Base-by-base conservation (phyloP, 306 rosid species). In the Rosa persica region DNA sequence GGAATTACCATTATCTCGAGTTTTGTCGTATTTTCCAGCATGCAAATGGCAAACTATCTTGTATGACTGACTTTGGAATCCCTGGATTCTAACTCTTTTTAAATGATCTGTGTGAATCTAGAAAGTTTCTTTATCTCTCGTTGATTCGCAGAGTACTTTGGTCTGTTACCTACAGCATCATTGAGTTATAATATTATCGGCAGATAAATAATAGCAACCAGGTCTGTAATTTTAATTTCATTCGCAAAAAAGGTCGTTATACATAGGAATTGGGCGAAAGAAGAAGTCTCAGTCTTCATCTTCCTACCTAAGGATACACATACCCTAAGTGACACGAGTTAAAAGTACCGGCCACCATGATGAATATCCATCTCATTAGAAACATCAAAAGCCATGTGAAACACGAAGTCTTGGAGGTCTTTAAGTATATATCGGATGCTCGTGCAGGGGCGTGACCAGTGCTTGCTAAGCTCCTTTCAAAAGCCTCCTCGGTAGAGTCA, bases 381-480 rank as follows among this genome's bases (percentile, higher is more conserved):
- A 95, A 92, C 49, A 95, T 82, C 20, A 83, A 40, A 43, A 92
- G 89, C 97, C 98, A 92, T 0, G 98, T 91, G 81, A 92, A 84
- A 88, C 97, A 91, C 17, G 98, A 83, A 39, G 98, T 95, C 82
- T 86, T 86, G 75, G 97, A 91, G 81, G 89, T 87, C 87, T 85
- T 87, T 0, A 92, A 91, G 88, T 86, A 92, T 71, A 95, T 79
- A 44, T 86, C 78, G 0, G 83, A 74, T 2, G 98, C 93, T 46
- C 98, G 88, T 34, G 80, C 79, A 80, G 86, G 92, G n/a, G 83
- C 98, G n/a, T 89, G 93, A 9, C 90, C 89, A 1, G 97, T 95
- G 87, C 93, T 87, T 67, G 98, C 98, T 87, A 92, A 84, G 86
- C 98, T 92, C 66, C 88, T 89, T 76, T 92, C 97, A 70, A 95